Evolutionary conservation across 2,329 filamentous ascomycete genomes (phyloP).

Genomic region (Fonsecaea monophora): DNA sequence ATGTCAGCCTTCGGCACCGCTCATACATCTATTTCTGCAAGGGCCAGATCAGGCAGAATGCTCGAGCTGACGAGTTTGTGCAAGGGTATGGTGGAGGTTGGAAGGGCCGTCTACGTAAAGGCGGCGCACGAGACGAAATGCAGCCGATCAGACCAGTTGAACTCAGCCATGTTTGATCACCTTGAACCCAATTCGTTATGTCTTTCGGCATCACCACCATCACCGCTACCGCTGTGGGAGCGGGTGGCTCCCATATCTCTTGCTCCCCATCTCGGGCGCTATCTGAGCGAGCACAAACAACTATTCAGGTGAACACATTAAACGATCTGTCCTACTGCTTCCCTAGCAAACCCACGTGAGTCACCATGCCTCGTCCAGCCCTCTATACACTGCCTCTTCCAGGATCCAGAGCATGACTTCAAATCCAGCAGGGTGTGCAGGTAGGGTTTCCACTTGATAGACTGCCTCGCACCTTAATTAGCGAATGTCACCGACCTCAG

Average conservation of each 20-base stretch:
- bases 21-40: conserved; percentile 13
- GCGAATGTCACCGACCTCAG: neutral
- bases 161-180: neutral
- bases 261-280: neutral
- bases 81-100: conserved; percentile 11
- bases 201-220: neutral
- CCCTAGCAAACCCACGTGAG: neutral
- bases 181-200: conserved; percentile 2
- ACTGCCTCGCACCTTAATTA: neutral
- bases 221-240: conserved; percentile 8
- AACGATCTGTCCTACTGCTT: neutral
- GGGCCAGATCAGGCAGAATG: conserved; percentile 11
- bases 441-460: neutral
- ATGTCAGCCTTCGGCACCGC: conserved; percentile 20
- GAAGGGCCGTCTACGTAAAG: conserved; percentile 1
- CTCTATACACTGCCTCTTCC: neutral
- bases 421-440: neutral
- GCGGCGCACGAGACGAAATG: neutral
- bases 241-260: neutral
- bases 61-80: conserved; percentile 26
- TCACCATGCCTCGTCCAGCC: neutral
- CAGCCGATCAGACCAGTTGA: neutral
- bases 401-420: neutral
- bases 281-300: neutral
- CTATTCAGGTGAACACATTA: neutral